phyloP scores from a whole-genome alignment of 441 rosid genomes.

The Hura crepitans region DNA sequence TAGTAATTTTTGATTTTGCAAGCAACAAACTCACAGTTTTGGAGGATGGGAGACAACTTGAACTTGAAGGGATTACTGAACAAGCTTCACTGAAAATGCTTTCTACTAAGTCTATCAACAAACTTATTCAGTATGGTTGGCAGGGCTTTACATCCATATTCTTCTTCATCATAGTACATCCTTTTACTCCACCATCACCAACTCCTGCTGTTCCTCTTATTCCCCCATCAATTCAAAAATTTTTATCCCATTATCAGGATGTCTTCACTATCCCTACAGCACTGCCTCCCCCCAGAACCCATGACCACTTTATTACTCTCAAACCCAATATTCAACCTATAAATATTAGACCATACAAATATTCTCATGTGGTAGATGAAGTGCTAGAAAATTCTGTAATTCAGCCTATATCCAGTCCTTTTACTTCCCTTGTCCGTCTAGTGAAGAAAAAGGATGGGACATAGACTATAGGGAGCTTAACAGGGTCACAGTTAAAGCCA shows the following conservation, averaged over 20 bases:
- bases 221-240: accelerated
- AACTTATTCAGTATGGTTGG: background rate
- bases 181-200: accelerated
- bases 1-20: background rate
- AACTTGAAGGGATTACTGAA: background rate
- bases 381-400: background rate
- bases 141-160: background rate
- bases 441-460: constrained; percentile 6
- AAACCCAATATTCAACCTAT: background rate
- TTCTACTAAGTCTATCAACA: background rate
- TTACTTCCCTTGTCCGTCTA: background rate
- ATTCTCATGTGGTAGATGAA: background rate
- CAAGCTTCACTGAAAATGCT: background rate
- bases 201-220: no score
- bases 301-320: background rate
- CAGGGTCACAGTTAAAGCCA: background rate
- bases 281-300: background rate
- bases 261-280: background rate
- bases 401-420: background rate
- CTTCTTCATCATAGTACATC: background rate
- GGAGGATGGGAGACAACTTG: background rate
- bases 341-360: background rate
- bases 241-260: background rate
- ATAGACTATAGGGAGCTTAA: background rate
- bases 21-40: background rate